These are phyloP conservation scores for Alloteropsis angusta DNA, from an alignment of 202 grass and related monocot species.

Conservation along the genomic window DNA sequence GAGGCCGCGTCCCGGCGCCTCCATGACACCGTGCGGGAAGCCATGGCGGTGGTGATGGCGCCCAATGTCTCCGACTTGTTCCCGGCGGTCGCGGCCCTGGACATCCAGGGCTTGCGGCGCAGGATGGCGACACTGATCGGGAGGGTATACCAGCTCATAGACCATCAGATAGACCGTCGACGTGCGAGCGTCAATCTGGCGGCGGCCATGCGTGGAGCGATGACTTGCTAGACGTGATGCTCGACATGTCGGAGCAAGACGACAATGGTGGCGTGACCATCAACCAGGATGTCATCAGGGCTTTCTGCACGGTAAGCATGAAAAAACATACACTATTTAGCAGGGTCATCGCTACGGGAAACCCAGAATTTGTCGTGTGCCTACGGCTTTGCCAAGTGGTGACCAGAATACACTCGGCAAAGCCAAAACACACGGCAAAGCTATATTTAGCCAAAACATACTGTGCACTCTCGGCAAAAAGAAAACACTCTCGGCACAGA, in stretches of 20 bases:
- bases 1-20: too few species aligned
- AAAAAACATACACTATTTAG: too few species aligned
- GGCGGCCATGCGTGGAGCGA: background rate
- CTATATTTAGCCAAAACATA: too few species aligned
- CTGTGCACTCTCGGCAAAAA: too few species aligned
- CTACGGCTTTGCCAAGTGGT: too few species aligned
- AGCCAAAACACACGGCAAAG: too few species aligned
- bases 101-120: background rate
- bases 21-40: too few species aligned
- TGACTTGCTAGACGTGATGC: background rate
- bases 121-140: background rate
- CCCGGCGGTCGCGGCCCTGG: background rate
- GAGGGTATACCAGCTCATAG: background rate
- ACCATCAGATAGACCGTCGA: background rate
- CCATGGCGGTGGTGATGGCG: background rate
- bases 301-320: background rate
- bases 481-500: too few species aligned
- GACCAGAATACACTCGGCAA: too few species aligned
- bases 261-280: background rate
- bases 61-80: slow-evolving; percentile 1
- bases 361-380: too few species aligned
- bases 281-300: background rate
- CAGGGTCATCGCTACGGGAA: too few species aligned
- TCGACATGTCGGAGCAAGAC: background rate
- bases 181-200: background rate